Base-by-base conservation (phyloP, 1,139 yeast species). In the Suhomyces yuchorum region DNA sequence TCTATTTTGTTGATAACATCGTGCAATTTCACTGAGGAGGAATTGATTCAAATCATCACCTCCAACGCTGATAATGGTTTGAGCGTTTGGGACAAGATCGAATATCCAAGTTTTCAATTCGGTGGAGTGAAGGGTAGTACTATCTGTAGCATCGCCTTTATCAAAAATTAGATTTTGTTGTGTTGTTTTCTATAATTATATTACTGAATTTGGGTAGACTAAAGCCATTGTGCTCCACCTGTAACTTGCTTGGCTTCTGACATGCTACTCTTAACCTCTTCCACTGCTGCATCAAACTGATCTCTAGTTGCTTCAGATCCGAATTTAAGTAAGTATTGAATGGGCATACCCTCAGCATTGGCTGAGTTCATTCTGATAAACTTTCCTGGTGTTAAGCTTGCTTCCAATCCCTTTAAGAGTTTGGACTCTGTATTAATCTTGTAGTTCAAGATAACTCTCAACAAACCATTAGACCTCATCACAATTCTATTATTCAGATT, bases 21-120 rank as follows among this genome's bases (percentile, higher is more conserved):
- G n/a, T 95, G 99, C 67, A 93, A 93, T 63, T 93, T 93, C 65
- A 93, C 98, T 0, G 86, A 87, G 58, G 69, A 72, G 0, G 99
- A 93, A 62, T 74, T 93, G 50, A 70, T 73, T 5, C 68, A 68
- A 35, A 74, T 87, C 34, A 78, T 91, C 36, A 68, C 79, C 1
- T 66, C 69, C 18, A 64, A 69, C 28, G 66, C 68, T 23, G 56
- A 51, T 5, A 35, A 23, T 23, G 23, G 37, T 2, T 66, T 87
- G 50, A 63, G 68, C 54, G 78, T 78, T 5, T 86, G 87, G 86
- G 81, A 81, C 52, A 73, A 73, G 37, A 80, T 92, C 42, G 66
- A 78, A 20, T 93, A 91, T 63, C 97, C 97, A 4, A 77, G 81
- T 7, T 90, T 90, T 62, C 81, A 85, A 63, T 93, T 91, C 67